Evolutionary conservation across 352 stramenopile species (phyloP).

Genomic region (Phytophthora colocasiae): DNA sequence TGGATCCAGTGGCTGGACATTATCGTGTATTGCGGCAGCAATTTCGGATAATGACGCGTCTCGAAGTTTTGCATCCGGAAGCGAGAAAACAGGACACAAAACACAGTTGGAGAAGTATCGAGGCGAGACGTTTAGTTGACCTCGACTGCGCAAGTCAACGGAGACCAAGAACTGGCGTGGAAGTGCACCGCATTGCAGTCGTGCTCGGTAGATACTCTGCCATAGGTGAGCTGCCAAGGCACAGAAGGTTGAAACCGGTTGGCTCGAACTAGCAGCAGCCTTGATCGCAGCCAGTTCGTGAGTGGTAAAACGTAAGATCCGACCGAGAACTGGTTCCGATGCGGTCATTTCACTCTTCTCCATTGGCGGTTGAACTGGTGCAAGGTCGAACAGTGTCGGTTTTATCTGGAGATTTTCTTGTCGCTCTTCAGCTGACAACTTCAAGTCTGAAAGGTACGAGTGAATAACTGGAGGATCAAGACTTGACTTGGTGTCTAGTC

Average conservation of each 20-base stretch:
- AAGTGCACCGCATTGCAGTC: neutral
- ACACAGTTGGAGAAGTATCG: constrained; percentile 37
- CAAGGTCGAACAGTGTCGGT: constrained; percentile 19
- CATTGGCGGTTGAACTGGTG: neutral
- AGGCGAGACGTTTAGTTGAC: constrained; percentile 19
- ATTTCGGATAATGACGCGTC: constrained; percentile 9
- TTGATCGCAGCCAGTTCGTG: constrained; percentile 28
- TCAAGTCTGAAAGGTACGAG: constrained; percentile 11
- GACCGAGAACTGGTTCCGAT: constrained; percentile 7
- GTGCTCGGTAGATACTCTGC: constrained; percentile 16
- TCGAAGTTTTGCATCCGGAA: constrained; percentile 16
- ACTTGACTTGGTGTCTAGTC: neutral
- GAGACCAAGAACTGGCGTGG: constrained; percentile 30
- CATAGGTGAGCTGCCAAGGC: constrained; percentile 23
- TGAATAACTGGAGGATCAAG: constrained; percentile 18
- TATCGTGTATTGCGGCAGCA: constrained; percentile 5
- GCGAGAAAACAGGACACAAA: constrained; percentile 28
- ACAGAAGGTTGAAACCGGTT: constrained; percentile 16
- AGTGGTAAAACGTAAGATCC: constrained; percentile 19
- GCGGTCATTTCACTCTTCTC: neutral
- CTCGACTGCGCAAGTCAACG: constrained; percentile 26
- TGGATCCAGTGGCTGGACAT: constrained; percentile 9
- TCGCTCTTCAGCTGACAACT: constrained; percentile 1
- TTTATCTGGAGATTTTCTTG: constrained; percentile 3
- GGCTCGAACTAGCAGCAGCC: neutral